These are phyloP conservation scores for Lyophyllum shimeji DNA, from an alignment of 768 basidiomycete species.

Conservation along the genomic window DNA sequence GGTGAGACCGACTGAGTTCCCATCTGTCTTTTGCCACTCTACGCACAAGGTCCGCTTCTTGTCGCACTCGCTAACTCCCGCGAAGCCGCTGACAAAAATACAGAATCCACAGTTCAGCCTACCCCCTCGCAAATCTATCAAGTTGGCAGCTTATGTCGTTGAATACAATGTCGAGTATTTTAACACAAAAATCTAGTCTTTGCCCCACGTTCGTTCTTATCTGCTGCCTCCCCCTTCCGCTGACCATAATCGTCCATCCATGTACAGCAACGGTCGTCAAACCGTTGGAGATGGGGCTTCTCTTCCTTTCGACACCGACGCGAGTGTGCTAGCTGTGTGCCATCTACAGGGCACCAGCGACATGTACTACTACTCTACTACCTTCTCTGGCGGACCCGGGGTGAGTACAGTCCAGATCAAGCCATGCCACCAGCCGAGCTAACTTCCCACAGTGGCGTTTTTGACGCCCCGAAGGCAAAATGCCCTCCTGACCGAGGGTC, in stretches of 20 bases:
- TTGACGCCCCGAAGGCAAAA: conserved; percentile 89
- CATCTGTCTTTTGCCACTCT: conserved; percentile 6
- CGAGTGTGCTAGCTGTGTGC: conserved; percentile 84
- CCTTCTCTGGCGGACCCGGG: conserved; percentile 93
- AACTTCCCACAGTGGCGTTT: conserved; percentile 75
- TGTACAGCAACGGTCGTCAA: conserved; percentile 86
- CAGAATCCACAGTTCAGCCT: conserved; percentile 16
- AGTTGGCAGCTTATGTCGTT: conserved; percentile 89
- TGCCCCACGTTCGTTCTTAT: conserved; percentile 76
- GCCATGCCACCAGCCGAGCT: background rate
- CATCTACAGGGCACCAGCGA: conserved; percentile 77
- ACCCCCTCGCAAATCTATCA: conserved; percentile 43
- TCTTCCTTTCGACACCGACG: conserved; percentile 70
- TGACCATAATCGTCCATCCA: conserved; percentile 11
- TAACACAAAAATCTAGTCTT: conserved; percentile 86
- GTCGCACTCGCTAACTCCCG: background rate
- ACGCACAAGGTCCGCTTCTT: conserved; percentile 12
- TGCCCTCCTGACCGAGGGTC: conserved; percentile 97
- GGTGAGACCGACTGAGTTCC: conserved; percentile 6
- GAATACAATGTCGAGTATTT: conserved; percentile 67
- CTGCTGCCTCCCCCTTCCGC: background rate
- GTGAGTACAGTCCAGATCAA: conserved; percentile 37
- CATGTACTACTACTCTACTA: conserved; percentile 90
- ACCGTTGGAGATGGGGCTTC: conserved; percentile 97
- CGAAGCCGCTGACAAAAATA: conserved; percentile 1